Percentiles rank a stretch among this genome's conserved stretches.
These are phyloP conservation scores for Saccharomycopsis crataegensis DNA, from an alignment of 1,139 yeast genomes.

Conservation along the genomic window DNA sequence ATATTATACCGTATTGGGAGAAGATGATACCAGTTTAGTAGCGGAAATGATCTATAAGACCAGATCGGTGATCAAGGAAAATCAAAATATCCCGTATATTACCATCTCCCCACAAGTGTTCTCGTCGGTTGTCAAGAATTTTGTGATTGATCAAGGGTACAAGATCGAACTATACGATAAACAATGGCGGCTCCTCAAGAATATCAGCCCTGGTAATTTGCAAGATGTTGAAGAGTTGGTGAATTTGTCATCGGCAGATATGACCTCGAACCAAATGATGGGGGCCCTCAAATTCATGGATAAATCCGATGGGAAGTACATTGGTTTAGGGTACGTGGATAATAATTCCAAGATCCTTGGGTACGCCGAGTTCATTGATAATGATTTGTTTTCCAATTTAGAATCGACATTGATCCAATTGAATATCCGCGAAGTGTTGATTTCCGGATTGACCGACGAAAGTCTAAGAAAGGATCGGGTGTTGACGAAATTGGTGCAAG, in stretches of 20 bases:
- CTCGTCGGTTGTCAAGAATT: slow-evolving; percentile 53
- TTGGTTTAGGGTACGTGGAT: slow-evolving; percentile 82
- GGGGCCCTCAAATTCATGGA: slow-evolving; percentile 59
- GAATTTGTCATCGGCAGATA: slow-evolving; percentile 42
- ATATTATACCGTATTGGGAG: slow-evolving; percentile 65
- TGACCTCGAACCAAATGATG: slow-evolving; percentile 50
- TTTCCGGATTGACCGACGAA: slow-evolving; percentile 33
- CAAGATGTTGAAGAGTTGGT: slow-evolving; percentile 74
- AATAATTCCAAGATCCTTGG: slow-evolving; percentile 60
- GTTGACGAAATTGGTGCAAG: slow-evolving; percentile 45
- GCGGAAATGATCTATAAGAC: slow-evolving; percentile 84
- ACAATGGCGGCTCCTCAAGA: slow-evolving; percentile 48
- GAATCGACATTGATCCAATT: slow-evolving; percentile 82
- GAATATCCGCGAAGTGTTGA: slow-evolving; percentile 78
- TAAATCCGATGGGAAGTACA: slow-evolving; percentile 39
- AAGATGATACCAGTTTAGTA: slow-evolving; percentile 69
- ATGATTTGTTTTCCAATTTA: slow-evolving; percentile 76
- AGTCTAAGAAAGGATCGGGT: slow-evolving; percentile 31
- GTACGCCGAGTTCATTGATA: slow-evolving; percentile 75
- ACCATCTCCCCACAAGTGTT: slow-evolving; percentile 75
- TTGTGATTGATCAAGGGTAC: slow-evolving; percentile 61
- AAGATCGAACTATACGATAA: slow-evolving; percentile 70
- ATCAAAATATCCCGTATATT: slow-evolving; percentile 52
- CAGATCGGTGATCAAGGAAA: slow-evolving; percentile 63
- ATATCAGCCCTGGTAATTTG: slow-evolving; percentile 89